These are phyloP conservation scores for Silene coronaria DNA, from an alignment of 179 eudicot genomes.

Conservation along the genomic window DNA sequence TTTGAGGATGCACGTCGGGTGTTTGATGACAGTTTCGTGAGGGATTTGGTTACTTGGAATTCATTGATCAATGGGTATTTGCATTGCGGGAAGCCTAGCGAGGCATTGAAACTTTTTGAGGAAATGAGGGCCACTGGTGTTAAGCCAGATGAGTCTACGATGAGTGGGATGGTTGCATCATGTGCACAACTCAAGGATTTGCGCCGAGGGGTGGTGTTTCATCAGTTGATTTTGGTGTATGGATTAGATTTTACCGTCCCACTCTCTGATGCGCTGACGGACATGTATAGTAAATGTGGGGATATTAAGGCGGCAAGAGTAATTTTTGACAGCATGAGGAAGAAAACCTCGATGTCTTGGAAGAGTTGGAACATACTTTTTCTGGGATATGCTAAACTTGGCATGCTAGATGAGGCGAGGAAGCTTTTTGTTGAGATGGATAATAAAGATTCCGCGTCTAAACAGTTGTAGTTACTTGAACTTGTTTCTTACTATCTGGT, in stretches of 20 bases:
- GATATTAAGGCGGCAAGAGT: no score
- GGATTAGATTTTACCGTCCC: constrained; percentile 40
- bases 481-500: no score
- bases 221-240: constrained; percentile 29
- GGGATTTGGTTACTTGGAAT: constrained; percentile 91
- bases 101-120: constrained; percentile 49
- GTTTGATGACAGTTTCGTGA: constrained; percentile 74
- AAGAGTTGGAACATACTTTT: no score
- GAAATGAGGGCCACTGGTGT: constrained; percentile 51
- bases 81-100: constrained; percentile 39
- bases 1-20: constrained; percentile 46
- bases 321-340: constrained; percentile 26
- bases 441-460: constrained; percentile 26
- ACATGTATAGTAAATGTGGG: no score
- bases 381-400: constrained; percentile 63
- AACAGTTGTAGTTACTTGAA: no score
- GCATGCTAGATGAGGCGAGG: constrained; percentile 50
- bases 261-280: constrained; percentile 22
- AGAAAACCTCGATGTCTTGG: constrained; percentile 66
- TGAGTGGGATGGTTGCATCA: constrained; percentile 62
- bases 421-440: constrained; percentile 60
- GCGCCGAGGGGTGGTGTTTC: constrained; percentile 50
- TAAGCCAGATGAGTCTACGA: constrained; percentile 65
- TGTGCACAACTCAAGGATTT: constrained; percentile 62
- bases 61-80: constrained; percentile 80